Base-by-base conservation (phyloP, 1,284 basidiomycete species). In the Rhodofomes roseus region DNA sequence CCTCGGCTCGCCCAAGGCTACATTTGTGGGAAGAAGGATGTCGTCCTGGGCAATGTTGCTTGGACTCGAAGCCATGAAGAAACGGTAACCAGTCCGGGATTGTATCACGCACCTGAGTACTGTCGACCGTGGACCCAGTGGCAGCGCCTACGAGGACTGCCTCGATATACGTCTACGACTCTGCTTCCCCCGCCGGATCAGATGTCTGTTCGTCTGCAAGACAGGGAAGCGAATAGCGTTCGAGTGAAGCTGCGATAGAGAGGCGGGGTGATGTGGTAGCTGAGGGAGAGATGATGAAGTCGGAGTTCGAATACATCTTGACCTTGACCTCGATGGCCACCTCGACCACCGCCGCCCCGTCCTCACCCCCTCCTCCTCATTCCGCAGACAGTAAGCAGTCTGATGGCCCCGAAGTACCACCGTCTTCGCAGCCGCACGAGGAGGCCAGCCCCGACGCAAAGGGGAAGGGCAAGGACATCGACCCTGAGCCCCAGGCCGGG, bases 251-350 rank as follows among this genome's bases (percentile, higher is more conserved):
- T 48, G 50, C 20, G 50, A 36, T 5, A n/a, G n/a, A 34, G 2
- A 31, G 50, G 5, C 29, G 14, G 9, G 34, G 20, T 29, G 18
- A 22, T 1, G 31, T 25, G 18, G 31, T 9, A 14, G 50, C 23
- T 23, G 29, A 52, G 50, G 22, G 29, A 36, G 34, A 36, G 50
- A 52, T 36, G 50, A 8, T 36, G 31, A 20, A 20, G 54, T 57
- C 59, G 59, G 59, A 60, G 59, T 57, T 57, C 48, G 59, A 60
- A 60, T 46, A 16, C 31, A 18, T 2, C 46, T 56, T 56, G 23
- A 46, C 54, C 34, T 53, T 40, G 55, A 56, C 55, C 46, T 56
- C 39, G 53, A 59, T 54, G 46, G 22, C 46, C 40, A 56, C 54
- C 56, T 58, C 56, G 27, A 18, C 60, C 29, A 39, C 53, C n/a